A percentile compares a stretch with the other conserved stretches of the same genome.
phyloP scores from a whole-genome alignment of 495 filamentous ascomycete species.

The Podospora conica region DNA sequence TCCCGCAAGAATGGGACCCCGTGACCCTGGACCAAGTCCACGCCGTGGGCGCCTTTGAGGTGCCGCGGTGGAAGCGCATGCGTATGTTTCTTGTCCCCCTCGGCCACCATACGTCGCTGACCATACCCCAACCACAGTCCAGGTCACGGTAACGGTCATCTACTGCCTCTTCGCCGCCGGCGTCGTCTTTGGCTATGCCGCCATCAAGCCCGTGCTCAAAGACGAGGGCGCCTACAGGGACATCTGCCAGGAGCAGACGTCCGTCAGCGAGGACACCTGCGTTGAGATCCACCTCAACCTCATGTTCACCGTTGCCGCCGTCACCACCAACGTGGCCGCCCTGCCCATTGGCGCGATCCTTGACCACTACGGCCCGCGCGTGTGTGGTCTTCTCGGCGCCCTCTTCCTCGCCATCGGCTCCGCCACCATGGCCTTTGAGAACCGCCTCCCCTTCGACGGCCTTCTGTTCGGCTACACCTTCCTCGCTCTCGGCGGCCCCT shows the following conservation, averaged over 20 bases:
- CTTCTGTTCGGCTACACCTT: conserved; percentile 77
- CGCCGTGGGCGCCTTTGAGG: conserved; percentile 63
- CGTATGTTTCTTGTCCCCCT: conserved; percentile 39
- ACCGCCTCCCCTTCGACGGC: conserved; percentile 57
- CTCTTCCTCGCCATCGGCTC: conserved; percentile 64
- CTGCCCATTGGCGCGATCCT: conserved; percentile 81
- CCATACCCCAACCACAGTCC: conserved; percentile 33
- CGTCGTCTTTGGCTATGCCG: conserved; percentile 77
- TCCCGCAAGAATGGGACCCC: conserved; percentile 46
- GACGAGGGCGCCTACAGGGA: conserved; percentile 66
- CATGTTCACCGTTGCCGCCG: conserved; percentile 92
- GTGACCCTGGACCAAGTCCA: conserved; percentile 31
- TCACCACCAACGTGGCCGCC: conserved; percentile 72
- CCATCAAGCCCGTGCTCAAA: conserved; percentile 75
- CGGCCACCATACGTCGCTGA: conserved; percentile 7
- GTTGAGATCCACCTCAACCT: conserved; percentile 81
- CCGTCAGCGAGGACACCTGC: conserved; percentile 53
- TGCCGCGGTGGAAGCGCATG: conserved; percentile 56
- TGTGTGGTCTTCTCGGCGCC: conserved; percentile 68
- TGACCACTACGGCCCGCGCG: conserved; percentile 73
- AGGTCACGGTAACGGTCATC: conserved; percentile 60
- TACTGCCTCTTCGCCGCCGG: conserved; percentile 81
- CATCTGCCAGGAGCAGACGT: conserved; percentile 42
- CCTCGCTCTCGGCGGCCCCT: conserved; percentile 79
- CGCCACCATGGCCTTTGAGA: conserved; percentile 63